These are phyloP conservation scores for Gyromitra esculenta DNA, from an alignment of 2,329 filamentous ascomycete genomes.

Conservation along the genomic window DNA sequence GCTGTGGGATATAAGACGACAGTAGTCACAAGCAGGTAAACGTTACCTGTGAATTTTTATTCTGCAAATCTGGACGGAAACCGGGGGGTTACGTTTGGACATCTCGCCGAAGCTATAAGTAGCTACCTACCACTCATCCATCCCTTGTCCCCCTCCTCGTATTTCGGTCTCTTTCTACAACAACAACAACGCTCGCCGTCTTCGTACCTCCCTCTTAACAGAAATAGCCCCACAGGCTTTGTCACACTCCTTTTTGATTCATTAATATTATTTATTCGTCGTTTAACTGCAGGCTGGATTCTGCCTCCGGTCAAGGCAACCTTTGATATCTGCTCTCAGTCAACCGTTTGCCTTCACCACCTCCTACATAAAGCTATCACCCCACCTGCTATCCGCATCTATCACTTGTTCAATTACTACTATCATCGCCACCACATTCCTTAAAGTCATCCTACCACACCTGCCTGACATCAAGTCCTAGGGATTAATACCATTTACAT, in stretches of 20 bases:
- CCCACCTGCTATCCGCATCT: constrained; percentile 20
- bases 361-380: constrained; percentile 24
- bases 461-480: background rate
- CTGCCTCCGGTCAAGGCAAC: constrained; percentile 32
- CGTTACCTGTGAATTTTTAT: constrained; percentile 22
- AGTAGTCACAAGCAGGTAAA: constrained; percentile 24
- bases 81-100: constrained; percentile 38
- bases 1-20: constrained; percentile 45
- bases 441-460: background rate
- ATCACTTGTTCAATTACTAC: constrained; percentile 19
- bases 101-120: constrained; percentile 45
- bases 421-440: constrained; percentile 8
- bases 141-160: constrained; percentile 30
- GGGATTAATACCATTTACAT: background rate
- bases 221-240: constrained; percentile 37
- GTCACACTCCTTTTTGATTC: constrained; percentile 41
- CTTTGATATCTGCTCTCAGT: constrained; percentile 28
- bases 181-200: constrained; percentile 39
- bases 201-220: constrained; percentile 36
- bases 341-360: background rate
- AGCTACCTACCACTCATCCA: constrained; percentile 38
- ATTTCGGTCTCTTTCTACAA: constrained; percentile 26
- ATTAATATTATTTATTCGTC: constrained; percentile 35
- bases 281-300: constrained; percentile 48
- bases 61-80: constrained; percentile 22